These are phyloP conservation scores for Myriosclerotinia duriaeana DNA, from an alignment of 2,329 filamentous ascomycete species.

Conservation along the genomic window DNA sequence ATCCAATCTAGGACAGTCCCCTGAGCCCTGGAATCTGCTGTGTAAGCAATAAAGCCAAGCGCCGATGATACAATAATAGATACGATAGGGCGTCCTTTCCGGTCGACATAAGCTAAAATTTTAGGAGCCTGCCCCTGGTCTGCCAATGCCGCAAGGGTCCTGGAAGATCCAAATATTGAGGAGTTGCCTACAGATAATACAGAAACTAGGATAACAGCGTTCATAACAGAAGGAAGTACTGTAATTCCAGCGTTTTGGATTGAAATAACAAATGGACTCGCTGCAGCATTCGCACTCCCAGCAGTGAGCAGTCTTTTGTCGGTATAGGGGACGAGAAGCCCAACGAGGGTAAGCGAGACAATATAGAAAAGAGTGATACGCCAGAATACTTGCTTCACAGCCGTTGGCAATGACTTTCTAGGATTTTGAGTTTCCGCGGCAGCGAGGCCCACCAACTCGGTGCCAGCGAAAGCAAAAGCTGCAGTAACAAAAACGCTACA, in stretches of 20 bases:
- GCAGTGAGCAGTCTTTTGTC: slow-evolving; percentile 62
- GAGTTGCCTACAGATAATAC: slow-evolving; percentile 91
- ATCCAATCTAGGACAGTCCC: slow-evolving; percentile 75
- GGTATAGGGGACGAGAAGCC: slow-evolving; percentile 75
- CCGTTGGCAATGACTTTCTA: slow-evolving; percentile 77
- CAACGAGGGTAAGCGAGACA: slow-evolving; percentile 75
- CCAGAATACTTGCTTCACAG: slow-evolving; percentile 94
- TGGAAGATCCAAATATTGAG: slow-evolving; percentile 85
- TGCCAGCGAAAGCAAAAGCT: slow-evolving; percentile 74
- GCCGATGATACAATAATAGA: slow-evolving; percentile 67
- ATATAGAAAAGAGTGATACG: slow-evolving; percentile 89
- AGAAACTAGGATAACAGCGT: slow-evolving; percentile 88
- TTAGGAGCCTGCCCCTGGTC: slow-evolving; percentile 82
- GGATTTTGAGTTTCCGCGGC: slow-evolving; percentile 79
- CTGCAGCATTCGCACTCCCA: slow-evolving; percentile 62
- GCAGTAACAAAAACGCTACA: slow-evolving; percentile 76
- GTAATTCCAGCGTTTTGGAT: slow-evolving; percentile 81
- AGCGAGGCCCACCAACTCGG: slow-evolving; percentile 73
- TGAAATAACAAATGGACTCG: slow-evolving; percentile 91
- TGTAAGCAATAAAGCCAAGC: slow-evolving; percentile 74
- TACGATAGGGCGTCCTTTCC: slow-evolving; percentile 73
- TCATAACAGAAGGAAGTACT: slow-evolving; percentile 84
- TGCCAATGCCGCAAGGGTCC: slow-evolving; percentile 84
- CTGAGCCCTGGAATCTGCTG: slow-evolving; percentile 60
- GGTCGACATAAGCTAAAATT: slow-evolving; percentile 78